Evolutionary conservation across 148 eudicot genomes (phyloP), one percentile per base, ranked within the genome.

Genomic region (Chenopodium formosanum): DNA sequence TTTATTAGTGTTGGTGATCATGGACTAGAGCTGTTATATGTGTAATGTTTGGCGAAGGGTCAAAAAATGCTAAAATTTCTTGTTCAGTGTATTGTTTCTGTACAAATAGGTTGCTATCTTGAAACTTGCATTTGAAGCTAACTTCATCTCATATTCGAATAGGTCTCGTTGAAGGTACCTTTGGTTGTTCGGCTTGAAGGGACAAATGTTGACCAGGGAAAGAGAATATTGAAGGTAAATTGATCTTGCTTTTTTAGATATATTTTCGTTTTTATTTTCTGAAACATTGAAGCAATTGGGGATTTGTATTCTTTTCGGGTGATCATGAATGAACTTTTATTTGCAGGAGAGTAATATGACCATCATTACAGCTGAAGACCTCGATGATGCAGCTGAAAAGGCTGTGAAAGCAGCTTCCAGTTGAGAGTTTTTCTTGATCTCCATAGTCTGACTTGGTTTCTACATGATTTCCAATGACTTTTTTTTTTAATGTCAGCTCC

Each of bases 191-290:
- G 98, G 40, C 98, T 96, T 78, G 99, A 96, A 87, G 98, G 99
- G 25, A 94, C 99, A 74, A 96, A 96, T 81, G 99, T 96, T 37
- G 99, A 96, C 81, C 95, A 92, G 82, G 99, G 99, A 71, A 94
- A 92, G 90, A 91, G 98, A 81, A 96, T 96, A 76, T 89, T 91
- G 63, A 91, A 91, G 98, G 97, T 95, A 86, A 86, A 47, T 6
- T 3, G 58, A 32, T 62, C 25, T 62, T 73, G 58, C 34, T 46
- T 0, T 27, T 22, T n/a, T 64, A 8, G 9, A 44, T 16, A 44
- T 47, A 4, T 27, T 73, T 58, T 53, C 7, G 48, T 25, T 66
- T 40, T 40, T 37, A 5, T 37, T 37, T 37, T 37, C 44, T 37
- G 44, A 37, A 37, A 37, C 44, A 37, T 37, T 37, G 53, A 58